Base-by-base conservation (phyloP, 257 asterid species). In the Gentiana macrophylla region DNA sequence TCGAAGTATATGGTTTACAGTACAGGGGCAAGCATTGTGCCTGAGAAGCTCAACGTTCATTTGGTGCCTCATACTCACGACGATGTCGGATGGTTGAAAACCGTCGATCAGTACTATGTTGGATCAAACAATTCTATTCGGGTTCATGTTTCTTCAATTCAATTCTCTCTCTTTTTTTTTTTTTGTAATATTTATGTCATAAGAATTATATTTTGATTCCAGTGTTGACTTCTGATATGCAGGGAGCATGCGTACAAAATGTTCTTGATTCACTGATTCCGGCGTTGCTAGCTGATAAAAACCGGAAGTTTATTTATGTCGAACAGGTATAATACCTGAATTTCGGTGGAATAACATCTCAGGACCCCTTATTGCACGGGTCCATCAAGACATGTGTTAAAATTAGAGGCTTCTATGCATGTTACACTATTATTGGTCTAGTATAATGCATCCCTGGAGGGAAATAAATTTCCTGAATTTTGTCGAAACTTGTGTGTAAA, bases 211-310 rank as follows among this genome's bases (percentile, higher is more conserved):
- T 38, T 5, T 37, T 41, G 46, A 6, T 41, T 41, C 9, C 46
- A 5, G 46, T 41, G 9, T 5, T 41, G 2, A 41, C 6, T 41
- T 41, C 9, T 7, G 46, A 41, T 2, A 44, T 33, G 32, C 76
- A 84, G 94, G 94, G 90, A 36, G 94, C 90, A 1, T 84, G 94
- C 54, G 94, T 84, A 37, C 87, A 81, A 80, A 84, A 84, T 67
- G 84, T 84, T 4, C 65, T 84, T 83, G 94, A 84, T 67, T 84
- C 94, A 4, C 77, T 84, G 5, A 75, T 81, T 67, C 63, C 81
- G 1, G 90, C 90, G 47, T 66, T 84, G 24, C 67, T 79, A 36
- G 90, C 73, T 62, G 94, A 84, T 73, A 63, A 64, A 59, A 84
- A 72, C 69, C 77, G 95, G 53, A 79, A 62, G 75, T 86, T 86